These are phyloP conservation scores for Pistacia atlantica DNA, from an alignment of 345 rosid genomes.

Conservation along the genomic window DNA sequence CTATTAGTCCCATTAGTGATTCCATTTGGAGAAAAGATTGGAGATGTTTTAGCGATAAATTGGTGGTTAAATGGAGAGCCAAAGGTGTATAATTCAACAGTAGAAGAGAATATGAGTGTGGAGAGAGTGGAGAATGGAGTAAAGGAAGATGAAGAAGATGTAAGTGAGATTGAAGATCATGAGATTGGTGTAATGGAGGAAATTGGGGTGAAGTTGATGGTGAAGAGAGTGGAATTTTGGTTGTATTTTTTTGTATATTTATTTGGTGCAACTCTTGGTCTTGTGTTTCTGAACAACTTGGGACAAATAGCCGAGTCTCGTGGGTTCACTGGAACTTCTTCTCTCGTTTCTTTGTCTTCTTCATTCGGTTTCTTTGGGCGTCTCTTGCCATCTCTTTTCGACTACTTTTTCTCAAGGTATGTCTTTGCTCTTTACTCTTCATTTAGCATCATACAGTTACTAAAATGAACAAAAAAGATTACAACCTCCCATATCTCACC, in stretches of 20 bases:
- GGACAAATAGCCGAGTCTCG: constrained; percentile 95
- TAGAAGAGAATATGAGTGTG: constrained; percentile 29
- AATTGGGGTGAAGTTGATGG: constrained; percentile 58
- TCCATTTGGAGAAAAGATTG: constrained; percentile 36
- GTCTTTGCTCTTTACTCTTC: not conserved
- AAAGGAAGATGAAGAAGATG: constrained; percentile 21
- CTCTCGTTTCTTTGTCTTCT: constrained; percentile 77
- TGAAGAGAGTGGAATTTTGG: constrained; percentile 72
- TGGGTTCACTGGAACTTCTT: constrained; percentile 42
- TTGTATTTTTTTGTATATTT: constrained; percentile 69
- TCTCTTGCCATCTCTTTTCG: constrained; percentile 73
- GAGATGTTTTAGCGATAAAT: constrained; percentile 5
- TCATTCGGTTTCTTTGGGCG: constrained; percentile 94
- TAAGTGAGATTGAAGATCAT: constrained; percentile 8
- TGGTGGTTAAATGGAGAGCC: constrained; percentile 23
- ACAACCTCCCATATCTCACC: too few species aligned
- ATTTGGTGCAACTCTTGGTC: constrained; percentile 76
- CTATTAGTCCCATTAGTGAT: constrained; percentile 55
- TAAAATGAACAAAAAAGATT: too few species aligned
- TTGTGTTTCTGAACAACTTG: constrained; percentile 80
- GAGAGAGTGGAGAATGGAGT: constrained; percentile 6
- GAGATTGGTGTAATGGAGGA: constrained; percentile 50
- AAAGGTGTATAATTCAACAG: constrained; percentile 24
- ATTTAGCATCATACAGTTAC: too few species aligned
- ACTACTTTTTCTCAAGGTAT: constrained; percentile 68